A percentile compares a stretch with the other conserved stretches of the same genome.
Conservation (phyloP, 78 protist species). For the Cavenderia fasciculata region DNA sequence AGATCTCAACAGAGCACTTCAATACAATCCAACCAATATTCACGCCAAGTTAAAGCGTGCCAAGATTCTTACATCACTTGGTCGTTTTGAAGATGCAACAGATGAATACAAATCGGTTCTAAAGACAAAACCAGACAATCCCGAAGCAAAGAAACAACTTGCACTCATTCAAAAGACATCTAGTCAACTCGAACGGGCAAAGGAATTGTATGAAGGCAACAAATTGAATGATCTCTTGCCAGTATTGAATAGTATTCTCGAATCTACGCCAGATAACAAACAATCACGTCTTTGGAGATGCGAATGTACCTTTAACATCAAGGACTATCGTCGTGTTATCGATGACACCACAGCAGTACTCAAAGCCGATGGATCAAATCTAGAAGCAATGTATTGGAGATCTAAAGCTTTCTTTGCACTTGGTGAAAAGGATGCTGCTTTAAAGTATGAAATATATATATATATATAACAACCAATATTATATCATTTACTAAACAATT, state of each 20-base stretch:
- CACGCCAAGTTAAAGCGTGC: constrained; percentile 58
- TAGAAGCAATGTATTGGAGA: constrained; percentile 57
- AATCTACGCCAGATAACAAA: constrained; percentile 4
- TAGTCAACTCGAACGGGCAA: background rate
- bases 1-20: constrained; percentile 63
- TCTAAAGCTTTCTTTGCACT: constrained; percentile 34
- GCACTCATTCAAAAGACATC: background rate
- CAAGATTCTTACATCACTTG: constrained; percentile 53
- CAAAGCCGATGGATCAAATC: constrained; percentile 40
- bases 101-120: constrained; percentile 29
- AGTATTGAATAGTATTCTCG: background rate
- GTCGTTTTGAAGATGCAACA: constrained; percentile 39
- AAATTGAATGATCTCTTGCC: constrained; percentile 16
- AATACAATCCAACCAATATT: constrained; percentile 53
- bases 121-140: constrained; percentile 36
- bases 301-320: background rate
- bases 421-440: constrained; percentile 62
- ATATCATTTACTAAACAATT: too few relatives aligned
- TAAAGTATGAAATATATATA: too few relatives aligned
- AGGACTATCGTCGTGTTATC: constrained; percentile 11
- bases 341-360: constrained; percentile 43
- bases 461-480: too few relatives aligned
- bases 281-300: background rate
- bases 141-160: constrained; percentile 23
- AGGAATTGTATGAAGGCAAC: background rate